A percentile compares a stretch with the other conserved stretches of the same genome.
Evolutionary conservation across 129 eudicot genomes (phyloP).

Genomic region (Helianthus tuberosus): DNA sequence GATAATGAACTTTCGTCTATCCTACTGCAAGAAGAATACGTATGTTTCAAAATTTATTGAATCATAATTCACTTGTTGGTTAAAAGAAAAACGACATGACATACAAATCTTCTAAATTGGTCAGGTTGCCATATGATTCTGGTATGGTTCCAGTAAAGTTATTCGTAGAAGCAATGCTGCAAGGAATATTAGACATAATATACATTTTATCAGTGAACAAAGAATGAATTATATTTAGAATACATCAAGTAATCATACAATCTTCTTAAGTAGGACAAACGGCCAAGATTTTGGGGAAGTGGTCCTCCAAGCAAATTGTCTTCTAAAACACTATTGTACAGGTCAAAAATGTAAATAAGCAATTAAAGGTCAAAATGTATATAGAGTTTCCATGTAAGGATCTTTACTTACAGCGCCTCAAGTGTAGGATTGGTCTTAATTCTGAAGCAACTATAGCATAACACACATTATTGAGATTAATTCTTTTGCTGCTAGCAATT

Average conservation of each 20-base stretch:
- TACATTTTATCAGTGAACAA: neutral
- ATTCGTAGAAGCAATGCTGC: conserved; percentile 77
- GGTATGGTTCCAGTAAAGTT: conserved; percentile 85
- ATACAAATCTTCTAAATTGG: conserved; percentile 75
- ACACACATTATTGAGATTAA: no score
- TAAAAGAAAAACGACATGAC: conserved; percentile 31
- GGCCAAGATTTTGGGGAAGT: conserved; percentile 58
- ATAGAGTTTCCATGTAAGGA: neutral
- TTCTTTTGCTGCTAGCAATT: no score
- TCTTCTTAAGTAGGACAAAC: conserved; percentile 57
- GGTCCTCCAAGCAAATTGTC: conserved; percentile 61
- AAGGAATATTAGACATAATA: conserved; percentile 8
- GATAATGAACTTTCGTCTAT: no score
- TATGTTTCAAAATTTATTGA: neutral
- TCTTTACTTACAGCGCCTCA: conserved; percentile 66
- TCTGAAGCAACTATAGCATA: no score
- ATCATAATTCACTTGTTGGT: neutral
- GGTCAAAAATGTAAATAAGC: conserved; percentile 11
- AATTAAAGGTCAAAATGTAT: neutral
- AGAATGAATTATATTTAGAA: neutral
- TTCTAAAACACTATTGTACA: conserved; percentile 50
- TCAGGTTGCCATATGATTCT: conserved; percentile 53
- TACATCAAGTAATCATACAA: conserved; percentile 50
- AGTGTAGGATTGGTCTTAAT: no score
- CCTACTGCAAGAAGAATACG: conserved; percentile 35